Evolutionary conservation across 176 grass and related monocot species (phyloP), one percentile per base, ranked within the genome.

Genomic region (Melocanna baccifera): DNA sequence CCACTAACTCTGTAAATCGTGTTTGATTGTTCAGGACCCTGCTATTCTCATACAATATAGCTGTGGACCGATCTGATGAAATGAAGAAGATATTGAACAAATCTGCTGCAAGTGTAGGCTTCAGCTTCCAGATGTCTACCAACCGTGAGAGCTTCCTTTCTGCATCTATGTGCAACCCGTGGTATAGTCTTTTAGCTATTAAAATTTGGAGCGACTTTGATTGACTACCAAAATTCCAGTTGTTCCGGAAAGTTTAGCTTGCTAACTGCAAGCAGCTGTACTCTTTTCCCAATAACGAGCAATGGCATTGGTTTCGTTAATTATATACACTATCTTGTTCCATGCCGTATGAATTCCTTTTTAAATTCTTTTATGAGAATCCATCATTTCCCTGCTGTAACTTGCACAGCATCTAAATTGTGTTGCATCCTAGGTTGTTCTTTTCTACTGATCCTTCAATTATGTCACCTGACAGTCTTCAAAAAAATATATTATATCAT

Each of bases 81-180:
- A 94, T 96, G 91, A 98, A 88, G 91, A 96, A 92, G 80, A 81
- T 88, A 89, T 46, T 99, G 59, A 88, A 93, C 70, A 99, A 96
- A 94, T 99, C 96, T 92, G 96, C 96, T 19, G 93, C 91, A 69
- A 99, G 93, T 78, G 93, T 99, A 51, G 93, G 91, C 96, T 99
- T 61, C 80, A 70, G 83, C 91, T 99, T 87, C 96, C 96, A 62
- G 87, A 94, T 81, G 91, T 92, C 30, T 94, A 90, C 82, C 83
- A 96, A 73, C 77, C 86, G 12, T 99, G 69, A 92, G 4, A 16
- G 3, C 59, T 83, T 81, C 18, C 11, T 75, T 76, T 81, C 29
- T 62, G 9, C 75, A 46, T 0, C 5, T 37, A 12, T 58, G 18
- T 77, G 26, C 0, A 37, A 55, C 43, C 79, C 6, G 32, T 83